These are phyloP conservation scores for Cladosporium sp. DNA, from an alignment of 2,329 filamentous ascomycete species.

Conservation along the genomic window DNA sequence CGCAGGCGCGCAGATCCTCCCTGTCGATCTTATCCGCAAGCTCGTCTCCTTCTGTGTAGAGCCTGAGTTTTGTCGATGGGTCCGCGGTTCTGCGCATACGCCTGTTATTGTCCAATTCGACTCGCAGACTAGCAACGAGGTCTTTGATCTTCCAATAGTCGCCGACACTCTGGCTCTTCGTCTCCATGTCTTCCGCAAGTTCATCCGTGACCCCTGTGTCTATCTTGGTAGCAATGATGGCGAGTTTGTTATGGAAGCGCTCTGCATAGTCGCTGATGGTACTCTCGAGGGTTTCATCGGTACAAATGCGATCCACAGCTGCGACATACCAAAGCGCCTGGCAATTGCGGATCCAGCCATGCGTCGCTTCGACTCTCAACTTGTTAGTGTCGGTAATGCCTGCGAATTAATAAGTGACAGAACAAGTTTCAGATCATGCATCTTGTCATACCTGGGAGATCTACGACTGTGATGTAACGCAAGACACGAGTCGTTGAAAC, in stretches of 20 bases:
- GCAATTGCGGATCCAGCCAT: slow-evolving; percentile 8
- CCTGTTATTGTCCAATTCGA: not conserved
- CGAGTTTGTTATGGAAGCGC: not conserved
- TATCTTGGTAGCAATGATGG: not conserved
- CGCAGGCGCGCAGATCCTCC: not conserved
- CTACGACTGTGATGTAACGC: slow-evolving; percentile 6
- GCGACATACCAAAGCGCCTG: slow-evolving; percentile 14
- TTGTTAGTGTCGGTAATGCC: slow-evolving; percentile 14
- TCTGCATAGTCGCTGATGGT: not conserved
- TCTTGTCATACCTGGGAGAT: slow-evolving; percentile 16
- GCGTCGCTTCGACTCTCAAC: slow-evolving; percentile 6
- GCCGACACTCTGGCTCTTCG: not conserved
- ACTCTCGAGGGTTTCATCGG: not conserved
- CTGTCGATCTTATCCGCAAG: not conserved
- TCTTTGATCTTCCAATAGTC: not conserved
- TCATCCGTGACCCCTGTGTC: not conserved
- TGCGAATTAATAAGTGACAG: not conserved
- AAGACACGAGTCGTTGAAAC: slow-evolving; percentile 9
- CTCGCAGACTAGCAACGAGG: not conserved
- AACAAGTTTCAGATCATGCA: not conserved
- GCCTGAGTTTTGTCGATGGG: no score
- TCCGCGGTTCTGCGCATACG: not conserved
- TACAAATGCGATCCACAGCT: slow-evolving; percentile 5
- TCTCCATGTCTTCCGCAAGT: not conserved
- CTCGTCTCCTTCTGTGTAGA: not conserved